Evolutionary conservation across 208 protist species (phyloP), one percentile per base, ranked within the genome.

Genomic region (Paratrypanosoma confusum): DNA sequence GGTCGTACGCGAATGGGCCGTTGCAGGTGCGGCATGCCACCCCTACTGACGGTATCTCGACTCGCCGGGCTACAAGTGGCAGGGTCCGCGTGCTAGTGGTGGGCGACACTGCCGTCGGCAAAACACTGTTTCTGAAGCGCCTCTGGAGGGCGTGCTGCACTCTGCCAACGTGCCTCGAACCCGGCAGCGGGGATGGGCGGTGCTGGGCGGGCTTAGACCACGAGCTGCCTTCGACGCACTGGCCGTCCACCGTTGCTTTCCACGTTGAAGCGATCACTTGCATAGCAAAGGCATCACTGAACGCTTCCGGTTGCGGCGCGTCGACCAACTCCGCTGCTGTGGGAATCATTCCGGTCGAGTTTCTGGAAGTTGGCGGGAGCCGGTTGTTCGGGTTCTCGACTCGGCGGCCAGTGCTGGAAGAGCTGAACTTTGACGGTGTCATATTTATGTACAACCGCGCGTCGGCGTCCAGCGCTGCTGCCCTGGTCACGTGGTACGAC

Each of bases 21-120:
- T n/a, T n/a, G n/a, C n/a, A n/a, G n/a, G n/a, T n/a, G n/a, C n/a
- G n/a, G n/a, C n/a, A n/a, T n/a, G n/a, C n/a, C n/a, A n/a, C n/a
- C n/a, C n/a, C n/a, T n/a, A n/a, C n/a, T n/a, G n/a, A n/a, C n/a
- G n/a, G n/a, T n/a, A n/a, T n/a, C n/a, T n/a, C n/a, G n/a, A n/a
- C n/a, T n/a, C n/a, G n/a, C n/a, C n/a, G n/a, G n/a, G n/a, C n/a
- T n/a, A n/a, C n/a, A n/a, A n/a, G n/a, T n/a, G n/a, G n/a, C n/a
- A n/a, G n/a, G n/a, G n/a, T 72, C 0, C 71, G 71, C 22, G 60
- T 91, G 42, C 75, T 91, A 3, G 69, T 91, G 5, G 65, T 91
- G 16, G 82, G 82, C 8, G 70, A 87, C 24, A 71, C 72, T 17
- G 45, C 65, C 25, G 76, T 87, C 5, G 82, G 82, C 26, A 91